phyloP scores from a whole-genome alignment of 306 rosid species.

The Abrus pulchellus region DNA sequence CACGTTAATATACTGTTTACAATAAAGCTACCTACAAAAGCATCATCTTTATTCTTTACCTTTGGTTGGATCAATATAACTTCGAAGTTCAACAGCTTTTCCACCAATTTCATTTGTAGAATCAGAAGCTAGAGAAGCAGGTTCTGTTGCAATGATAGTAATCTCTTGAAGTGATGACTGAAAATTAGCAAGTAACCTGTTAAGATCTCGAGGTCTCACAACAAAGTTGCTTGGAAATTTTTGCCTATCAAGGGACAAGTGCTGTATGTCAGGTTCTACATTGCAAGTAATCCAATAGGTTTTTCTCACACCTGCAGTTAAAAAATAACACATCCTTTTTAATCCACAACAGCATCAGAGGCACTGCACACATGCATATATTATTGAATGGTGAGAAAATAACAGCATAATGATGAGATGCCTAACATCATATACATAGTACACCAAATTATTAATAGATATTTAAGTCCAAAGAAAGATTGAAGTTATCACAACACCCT shows the following conservation, averaged over 20 bases:
- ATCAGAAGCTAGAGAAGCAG: constrained; percentile 75
- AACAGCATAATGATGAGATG: constrained; percentile 9
- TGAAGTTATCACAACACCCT: neutral
- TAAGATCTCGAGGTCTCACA: constrained; percentile 92
- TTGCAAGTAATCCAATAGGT: constrained; percentile 92
- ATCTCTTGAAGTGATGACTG: constrained; percentile 98
- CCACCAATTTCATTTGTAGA: constrained; percentile 85
- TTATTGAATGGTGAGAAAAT: constrained; percentile 28
- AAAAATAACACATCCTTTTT: constrained; percentile 11
- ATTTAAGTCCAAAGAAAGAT: constrained; percentile 19
- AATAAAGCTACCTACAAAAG: constrained; percentile 38
- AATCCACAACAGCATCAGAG: constrained; percentile 7
- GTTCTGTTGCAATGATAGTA: constrained; percentile 91
- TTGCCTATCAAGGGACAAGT: constrained; percentile 84
- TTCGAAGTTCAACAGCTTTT: constrained; percentile 91
- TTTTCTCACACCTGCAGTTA: constrained; percentile 82
- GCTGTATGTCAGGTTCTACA: constrained; percentile 86
- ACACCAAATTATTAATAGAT: constrained; percentile 13
- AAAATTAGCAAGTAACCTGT: constrained; percentile 83
- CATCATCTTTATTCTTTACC: constrained; percentile 65
- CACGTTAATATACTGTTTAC: constrained; percentile 36
- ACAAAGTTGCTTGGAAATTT: constrained; percentile 82
- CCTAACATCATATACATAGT: constrained; percentile 31
- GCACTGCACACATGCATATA: neutral
- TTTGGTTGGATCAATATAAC: constrained; percentile 95